A percentile compares a stretch with the other conserved stretches of the same genome.
These are phyloP conservation scores for Stagonosporopsis tanaceti DNA, from an alignment of 2,329 filamentous ascomycete genomes.

Conservation along the genomic window DNA sequence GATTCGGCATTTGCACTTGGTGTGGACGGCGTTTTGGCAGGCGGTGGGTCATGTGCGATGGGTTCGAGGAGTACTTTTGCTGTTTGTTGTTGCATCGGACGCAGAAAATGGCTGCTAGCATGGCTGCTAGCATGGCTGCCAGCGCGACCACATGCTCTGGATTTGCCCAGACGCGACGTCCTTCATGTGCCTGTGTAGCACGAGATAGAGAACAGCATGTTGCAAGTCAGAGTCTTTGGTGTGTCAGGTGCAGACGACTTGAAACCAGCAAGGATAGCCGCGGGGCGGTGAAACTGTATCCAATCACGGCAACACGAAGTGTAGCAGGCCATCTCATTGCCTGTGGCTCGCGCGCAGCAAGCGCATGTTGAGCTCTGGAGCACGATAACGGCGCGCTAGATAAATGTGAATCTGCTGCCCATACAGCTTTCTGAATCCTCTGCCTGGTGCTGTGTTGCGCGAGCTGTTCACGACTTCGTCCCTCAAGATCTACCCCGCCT, in stretches of 20 bases:
- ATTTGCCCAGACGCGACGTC: not conserved
- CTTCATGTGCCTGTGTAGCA: slow-evolving; percentile 3
- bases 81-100: not conserved
- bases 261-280: slow-evolving; percentile 24
- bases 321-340: slow-evolving; percentile 35
- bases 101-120: not conserved
- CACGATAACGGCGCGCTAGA: slow-evolving; percentile 34
- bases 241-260: slow-evolving; percentile 16
- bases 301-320: slow-evolving; percentile 40
- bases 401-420: slow-evolving; percentile 19
- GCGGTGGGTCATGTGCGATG: slow-evolving; percentile 18
- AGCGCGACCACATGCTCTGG: slow-evolving; percentile 5
- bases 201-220: slow-evolving; percentile 14
- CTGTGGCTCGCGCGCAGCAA: slow-evolving; percentile 30
- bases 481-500: slow-evolving; percentile 22
- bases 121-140: slow-evolving; percentile 8
- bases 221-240: not conserved
- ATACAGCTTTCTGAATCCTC: slow-evolving; percentile 5
- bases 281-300: slow-evolving; percentile 34
- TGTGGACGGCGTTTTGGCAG: slow-evolving; percentile 15
- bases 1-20: slow-evolving; percentile 16
- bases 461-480: slow-evolving; percentile 4
- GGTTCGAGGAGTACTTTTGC: slow-evolving; percentile 4
- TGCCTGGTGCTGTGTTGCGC: slow-evolving; percentile 11
- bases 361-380: slow-evolving; percentile 27